A percentile compares a stretch with the other conserved stretches of the same genome.
phyloP scores from a whole-genome alignment of 2,329 filamentous ascomycete species.

The Aspergillus sp. region DNA sequence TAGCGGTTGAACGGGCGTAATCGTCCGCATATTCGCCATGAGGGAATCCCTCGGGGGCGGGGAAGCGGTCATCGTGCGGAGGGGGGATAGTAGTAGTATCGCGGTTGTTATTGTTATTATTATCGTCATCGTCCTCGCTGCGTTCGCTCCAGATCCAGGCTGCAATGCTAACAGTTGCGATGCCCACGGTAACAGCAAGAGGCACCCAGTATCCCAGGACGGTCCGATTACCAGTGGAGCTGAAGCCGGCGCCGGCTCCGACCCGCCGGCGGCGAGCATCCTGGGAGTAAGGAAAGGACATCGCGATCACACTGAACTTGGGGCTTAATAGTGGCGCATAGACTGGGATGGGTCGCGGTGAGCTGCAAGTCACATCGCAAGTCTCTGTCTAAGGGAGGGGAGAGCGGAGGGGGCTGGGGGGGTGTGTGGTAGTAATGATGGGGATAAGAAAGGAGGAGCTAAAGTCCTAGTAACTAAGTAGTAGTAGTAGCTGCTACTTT shows the following conservation, averaged over 20 bases:
- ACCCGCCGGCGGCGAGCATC: conserved; percentile 42
- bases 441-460: conserved; percentile 22
- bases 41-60: conserved; percentile 31
- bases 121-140: conserved; percentile 68
- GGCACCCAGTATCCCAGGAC: conserved; percentile 78
- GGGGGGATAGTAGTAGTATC: conserved; percentile 54
- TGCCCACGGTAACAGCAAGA: conserved; percentile 79
- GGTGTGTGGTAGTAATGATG: conserved; percentile 3
- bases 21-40: conserved; percentile 32
- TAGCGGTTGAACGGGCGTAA: conserved; percentile 37
- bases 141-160: conserved; percentile 95
- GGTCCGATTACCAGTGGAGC: conserved; percentile 44
- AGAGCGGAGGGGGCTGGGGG: conserved; percentile 13
- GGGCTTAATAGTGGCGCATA: conserved; percentile 31
- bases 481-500: background rate
- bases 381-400: conserved; percentile 18
- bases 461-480: too few relatives aligned
- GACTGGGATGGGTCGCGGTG: conserved; percentile 26
- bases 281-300: conserved; percentile 41
- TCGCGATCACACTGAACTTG: conserved; percentile 31
- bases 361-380: conserved; percentile 37
- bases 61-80: conserved; percentile 36
- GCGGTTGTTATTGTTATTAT: conserved; percentile 59
- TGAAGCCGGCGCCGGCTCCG: conserved; percentile 43
- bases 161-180: conserved; percentile 81